phyloP scores from a whole-genome alignment of 345 rosid species.

The Excoecaria agallocha region DNA sequence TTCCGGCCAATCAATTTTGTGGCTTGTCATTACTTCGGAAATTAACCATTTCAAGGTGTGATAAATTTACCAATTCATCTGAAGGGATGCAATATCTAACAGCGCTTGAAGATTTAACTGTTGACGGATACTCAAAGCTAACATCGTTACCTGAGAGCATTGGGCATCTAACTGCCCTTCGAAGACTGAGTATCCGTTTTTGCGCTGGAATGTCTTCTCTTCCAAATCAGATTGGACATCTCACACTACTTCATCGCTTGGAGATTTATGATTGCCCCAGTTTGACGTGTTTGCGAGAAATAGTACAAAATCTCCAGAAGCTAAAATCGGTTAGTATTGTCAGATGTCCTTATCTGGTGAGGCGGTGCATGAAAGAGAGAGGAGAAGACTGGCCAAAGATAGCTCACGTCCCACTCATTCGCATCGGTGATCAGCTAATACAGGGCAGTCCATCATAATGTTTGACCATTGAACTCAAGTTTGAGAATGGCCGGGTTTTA shows the following conservation, averaged over 20 bases:
- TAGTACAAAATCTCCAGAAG: neutral
- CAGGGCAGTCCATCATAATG: too few relatives aligned
- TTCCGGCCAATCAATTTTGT: neutral
- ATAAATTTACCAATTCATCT: neutral
- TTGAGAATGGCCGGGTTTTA: too few relatives aligned
- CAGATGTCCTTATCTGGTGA: neutral
- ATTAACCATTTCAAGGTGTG: neutral
- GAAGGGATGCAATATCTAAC: neutral
- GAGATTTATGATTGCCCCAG: neutral
- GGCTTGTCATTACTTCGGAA: neutral
- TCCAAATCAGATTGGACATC: constrained; percentile 7
- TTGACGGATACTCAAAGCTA: too few relatives aligned
- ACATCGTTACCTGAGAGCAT: too few relatives aligned
- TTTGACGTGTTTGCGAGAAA: neutral
- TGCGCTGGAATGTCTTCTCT: neutral
- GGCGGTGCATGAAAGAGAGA: too few relatives aligned
- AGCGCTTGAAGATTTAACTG: too few relatives aligned
- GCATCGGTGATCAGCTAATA: too few relatives aligned
- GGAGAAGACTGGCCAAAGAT: too few relatives aligned
- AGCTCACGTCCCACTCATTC: too few relatives aligned
- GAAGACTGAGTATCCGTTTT: neutral
- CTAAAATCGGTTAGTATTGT: neutral
- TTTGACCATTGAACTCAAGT: too few relatives aligned
- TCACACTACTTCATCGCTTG: neutral
- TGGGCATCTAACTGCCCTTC: constrained; percentile 1